These are phyloP conservation scores for Colletotrichum limetticola DNA, from an alignment of 2,329 filamentous ascomycete species.

Conservation along the genomic window DNA sequence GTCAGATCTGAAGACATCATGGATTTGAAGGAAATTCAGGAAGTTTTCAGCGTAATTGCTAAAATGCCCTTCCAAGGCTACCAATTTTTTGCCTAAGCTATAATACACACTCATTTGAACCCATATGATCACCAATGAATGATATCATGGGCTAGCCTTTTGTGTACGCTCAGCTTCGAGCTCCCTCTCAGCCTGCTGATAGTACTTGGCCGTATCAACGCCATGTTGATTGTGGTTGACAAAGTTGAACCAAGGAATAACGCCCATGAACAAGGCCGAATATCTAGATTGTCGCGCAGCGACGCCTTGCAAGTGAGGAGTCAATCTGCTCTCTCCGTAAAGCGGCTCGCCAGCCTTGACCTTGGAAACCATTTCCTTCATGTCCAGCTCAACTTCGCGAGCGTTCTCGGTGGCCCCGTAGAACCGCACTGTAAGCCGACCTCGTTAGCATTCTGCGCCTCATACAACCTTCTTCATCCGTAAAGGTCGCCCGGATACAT, in stretches of 20 bases:
- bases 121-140: neutral
- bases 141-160: constrained; percentile 15
- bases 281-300: constrained; percentile 94
- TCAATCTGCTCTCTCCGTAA: constrained; percentile 83
- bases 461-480: neutral
- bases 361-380: constrained; percentile 97
- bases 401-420: constrained; percentile 95
- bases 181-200: constrained; percentile 92
- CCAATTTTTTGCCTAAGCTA: neutral
- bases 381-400: constrained; percentile 93
- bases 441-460: neutral
- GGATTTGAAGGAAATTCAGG: neutral
- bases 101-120: neutral
- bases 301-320: constrained; percentile 92
- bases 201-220: constrained; percentile 98
- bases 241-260: constrained; percentile 97
- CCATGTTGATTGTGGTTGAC: constrained; percentile 97
- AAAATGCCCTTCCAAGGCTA: neutral
- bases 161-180: constrained; percentile 76
- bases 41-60: neutral
- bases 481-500: neutral
- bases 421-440: constrained; percentile 77
- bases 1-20: too few relatives aligned
- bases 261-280: constrained; percentile 83
- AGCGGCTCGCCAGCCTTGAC: constrained; percentile 92